Percentiles rank a stretch among this genome's conserved stretches.
These are phyloP conservation scores for Eimeria acervulina DNA, from an alignment of 169 alveolate genomes.

Conservation along the genomic window DNA sequence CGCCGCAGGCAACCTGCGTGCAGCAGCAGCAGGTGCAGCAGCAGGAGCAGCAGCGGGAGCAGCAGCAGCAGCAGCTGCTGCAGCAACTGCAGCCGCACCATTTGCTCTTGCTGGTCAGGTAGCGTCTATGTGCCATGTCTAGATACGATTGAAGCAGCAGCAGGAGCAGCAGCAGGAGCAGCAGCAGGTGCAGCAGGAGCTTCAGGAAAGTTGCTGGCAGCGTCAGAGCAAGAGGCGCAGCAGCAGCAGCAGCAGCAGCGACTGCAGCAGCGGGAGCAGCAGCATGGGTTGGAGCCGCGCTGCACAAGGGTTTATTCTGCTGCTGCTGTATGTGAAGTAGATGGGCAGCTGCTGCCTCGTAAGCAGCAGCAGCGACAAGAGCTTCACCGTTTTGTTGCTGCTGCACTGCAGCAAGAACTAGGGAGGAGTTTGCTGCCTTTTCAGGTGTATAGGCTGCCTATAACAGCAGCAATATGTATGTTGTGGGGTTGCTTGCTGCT, in stretches of 20 bases:
- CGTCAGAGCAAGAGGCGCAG: not conserved
- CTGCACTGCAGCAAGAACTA: not conserved
- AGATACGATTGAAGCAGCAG: not conserved
- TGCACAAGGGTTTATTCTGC: not conserved
- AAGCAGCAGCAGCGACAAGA: not conserved
- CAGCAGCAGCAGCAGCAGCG: too few relatives aligned
- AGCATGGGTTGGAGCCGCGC: not conserved
- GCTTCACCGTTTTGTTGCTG: not conserved
- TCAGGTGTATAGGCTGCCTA: not conserved
- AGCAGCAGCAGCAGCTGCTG: constrained; percentile 38
- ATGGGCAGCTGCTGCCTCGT: not conserved
- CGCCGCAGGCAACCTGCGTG: not conserved
- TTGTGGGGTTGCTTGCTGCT: not conserved
- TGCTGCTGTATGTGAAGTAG: not conserved
- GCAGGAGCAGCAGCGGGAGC: not conserved
- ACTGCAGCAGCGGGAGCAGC: too few relatives aligned
- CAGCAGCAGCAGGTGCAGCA: too few relatives aligned
- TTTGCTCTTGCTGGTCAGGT: not conserved
- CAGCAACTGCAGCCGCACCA: not conserved
- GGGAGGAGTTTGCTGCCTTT: not conserved
- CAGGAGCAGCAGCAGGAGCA: constrained; percentile 31
- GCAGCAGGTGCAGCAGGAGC: not conserved
- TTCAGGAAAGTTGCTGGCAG: not conserved
- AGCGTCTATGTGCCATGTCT: not conserved
- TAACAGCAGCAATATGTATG: not conserved